Conservation (phyloP, 2,329 filamentous ascomycete genomes). For the Rutstroemia sydowiana region DNA sequence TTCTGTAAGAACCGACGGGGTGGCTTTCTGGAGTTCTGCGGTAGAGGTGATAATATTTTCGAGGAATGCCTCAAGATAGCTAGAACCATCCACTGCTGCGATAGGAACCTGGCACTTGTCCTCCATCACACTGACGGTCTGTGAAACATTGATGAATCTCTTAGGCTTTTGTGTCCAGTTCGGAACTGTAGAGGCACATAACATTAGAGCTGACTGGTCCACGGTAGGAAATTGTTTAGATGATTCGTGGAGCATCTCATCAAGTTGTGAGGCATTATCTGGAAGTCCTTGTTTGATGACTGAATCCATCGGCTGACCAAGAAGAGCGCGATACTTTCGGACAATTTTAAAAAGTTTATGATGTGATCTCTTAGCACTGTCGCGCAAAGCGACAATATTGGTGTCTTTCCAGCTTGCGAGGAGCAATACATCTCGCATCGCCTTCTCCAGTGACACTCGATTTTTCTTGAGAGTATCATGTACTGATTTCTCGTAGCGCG, state of each 20-base stretch:
- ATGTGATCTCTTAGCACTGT: constrained; percentile 86
- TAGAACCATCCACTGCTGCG: constrained; percentile 46
- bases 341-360: constrained; percentile 87
- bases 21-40: constrained; percentile 71
- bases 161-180: constrained; percentile 43
- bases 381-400: constrained; percentile 80
- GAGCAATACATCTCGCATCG: constrained; percentile 87
- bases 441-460: constrained; percentile 74
- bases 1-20: constrained; percentile 71
- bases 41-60: constrained; percentile 60
- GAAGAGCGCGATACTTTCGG: constrained; percentile 74
- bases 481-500: constrained; percentile 61
- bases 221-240: constrained; percentile 16
- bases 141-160: constrained; percentile 62
- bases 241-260: constrained; percentile 1
- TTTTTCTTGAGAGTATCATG: constrained; percentile 58
- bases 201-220: constrained; percentile 22
- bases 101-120: constrained; percentile 49
- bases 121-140: constrained; percentile 69
- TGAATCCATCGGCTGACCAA: constrained; percentile 67
- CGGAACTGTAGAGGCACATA: constrained; percentile 28
- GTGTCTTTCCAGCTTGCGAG: constrained; percentile 97
- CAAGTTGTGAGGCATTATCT: constrained; percentile 30
- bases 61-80: constrained; percentile 61
- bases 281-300: constrained; percentile 55